Conservation (phyloP, 805 yeast species). For the Metschnikowia gelsemii region DNA sequence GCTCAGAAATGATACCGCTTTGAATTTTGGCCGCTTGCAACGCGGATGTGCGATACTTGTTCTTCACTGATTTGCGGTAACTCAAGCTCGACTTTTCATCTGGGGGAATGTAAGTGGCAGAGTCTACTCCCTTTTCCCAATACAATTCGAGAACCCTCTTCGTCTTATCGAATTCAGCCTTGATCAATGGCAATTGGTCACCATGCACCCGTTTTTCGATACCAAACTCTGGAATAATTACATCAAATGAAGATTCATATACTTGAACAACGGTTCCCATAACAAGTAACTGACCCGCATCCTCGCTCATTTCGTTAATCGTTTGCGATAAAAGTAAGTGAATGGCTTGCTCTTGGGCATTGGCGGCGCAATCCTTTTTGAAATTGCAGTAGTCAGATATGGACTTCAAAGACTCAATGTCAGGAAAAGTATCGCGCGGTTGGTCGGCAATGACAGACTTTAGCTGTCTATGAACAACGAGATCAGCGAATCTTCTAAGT, state of each 20-base stretch:
- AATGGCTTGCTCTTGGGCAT: conserved; percentile 92
- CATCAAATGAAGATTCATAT: conserved; percentile 94
- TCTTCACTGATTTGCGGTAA: conserved; percentile 74
- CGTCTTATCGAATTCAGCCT: conserved; percentile 84
- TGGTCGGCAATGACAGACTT: conserved; percentile 55
- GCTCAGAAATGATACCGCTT: conserved; percentile 33
- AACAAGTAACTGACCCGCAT: conserved; percentile 78
- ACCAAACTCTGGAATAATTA: conserved; percentile 87
- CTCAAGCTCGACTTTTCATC: conserved; percentile 80
- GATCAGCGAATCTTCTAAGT: conserved; percentile 85
- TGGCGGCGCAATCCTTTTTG: conserved; percentile 89
- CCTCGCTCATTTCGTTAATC: conserved; percentile 66
- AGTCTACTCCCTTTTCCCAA: conserved; percentile 92
- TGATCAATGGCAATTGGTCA: conserved; percentile 87
- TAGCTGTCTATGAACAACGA: conserved; percentile 89
- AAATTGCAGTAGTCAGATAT: conserved; percentile 92
- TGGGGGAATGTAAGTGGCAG: conserved; percentile 88
- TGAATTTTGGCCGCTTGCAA: conserved; percentile 68
- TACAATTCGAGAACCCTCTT: conserved; percentile 71
- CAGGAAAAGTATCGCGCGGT: conserved; percentile 37
- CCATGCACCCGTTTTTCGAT: conserved; percentile 96
- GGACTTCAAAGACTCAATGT: conserved; percentile 69
- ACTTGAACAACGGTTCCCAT: conserved; percentile 89
- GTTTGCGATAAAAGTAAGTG: conserved; percentile 84
- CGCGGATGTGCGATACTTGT: conserved; percentile 71